phyloP scores from a whole-genome alignment of 495 filamentous ascomycete species.

The Bathelium albidoporum region DNA sequence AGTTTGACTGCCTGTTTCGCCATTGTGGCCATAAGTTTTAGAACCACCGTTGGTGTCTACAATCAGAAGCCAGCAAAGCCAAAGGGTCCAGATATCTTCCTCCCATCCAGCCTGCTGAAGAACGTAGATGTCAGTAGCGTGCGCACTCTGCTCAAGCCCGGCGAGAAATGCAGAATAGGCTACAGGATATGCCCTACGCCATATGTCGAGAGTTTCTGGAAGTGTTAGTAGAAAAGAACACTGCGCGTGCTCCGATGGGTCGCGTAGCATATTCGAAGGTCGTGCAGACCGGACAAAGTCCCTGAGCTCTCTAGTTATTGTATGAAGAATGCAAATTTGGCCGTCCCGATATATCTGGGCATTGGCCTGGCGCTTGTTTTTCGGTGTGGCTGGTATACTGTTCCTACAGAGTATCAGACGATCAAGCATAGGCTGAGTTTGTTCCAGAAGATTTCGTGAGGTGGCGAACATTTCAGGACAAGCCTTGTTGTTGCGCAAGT shows the following conservation, averaged over 20 bases:
- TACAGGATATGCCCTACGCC: not conserved
- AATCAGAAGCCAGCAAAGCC: constrained; percentile 8
- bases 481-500: not conserved
- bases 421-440: constrained; percentile 4
- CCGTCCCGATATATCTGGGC: constrained; percentile 24
- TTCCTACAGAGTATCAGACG: not conserved
- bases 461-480: not conserved
- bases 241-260: not conserved
- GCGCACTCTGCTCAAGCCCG: constrained; percentile 10
- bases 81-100: constrained; percentile 18
- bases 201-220: constrained; percentile 9
- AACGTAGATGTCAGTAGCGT: constrained; percentile 10
- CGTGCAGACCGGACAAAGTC: constrained; percentile 13
- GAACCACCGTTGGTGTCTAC: not conserved
- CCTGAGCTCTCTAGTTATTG: constrained; percentile 14
- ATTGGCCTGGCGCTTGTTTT: constrained; percentile 20
- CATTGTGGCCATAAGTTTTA: not conserved
- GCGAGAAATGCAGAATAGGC: constrained; percentile 9
- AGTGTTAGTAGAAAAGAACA: constrained; percentile 9
- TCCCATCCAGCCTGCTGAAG: constrained; percentile 20
- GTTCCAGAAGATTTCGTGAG: not conserved
- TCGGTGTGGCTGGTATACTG: constrained; percentile 12
- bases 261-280: not conserved
- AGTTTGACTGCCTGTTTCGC: not conserved
- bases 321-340: constrained; percentile 19